These are phyloP conservation scores for Byssothecium circinans DNA, from an alignment of 2,329 filamentous ascomycete genomes.

Conservation along the genomic window DNA sequence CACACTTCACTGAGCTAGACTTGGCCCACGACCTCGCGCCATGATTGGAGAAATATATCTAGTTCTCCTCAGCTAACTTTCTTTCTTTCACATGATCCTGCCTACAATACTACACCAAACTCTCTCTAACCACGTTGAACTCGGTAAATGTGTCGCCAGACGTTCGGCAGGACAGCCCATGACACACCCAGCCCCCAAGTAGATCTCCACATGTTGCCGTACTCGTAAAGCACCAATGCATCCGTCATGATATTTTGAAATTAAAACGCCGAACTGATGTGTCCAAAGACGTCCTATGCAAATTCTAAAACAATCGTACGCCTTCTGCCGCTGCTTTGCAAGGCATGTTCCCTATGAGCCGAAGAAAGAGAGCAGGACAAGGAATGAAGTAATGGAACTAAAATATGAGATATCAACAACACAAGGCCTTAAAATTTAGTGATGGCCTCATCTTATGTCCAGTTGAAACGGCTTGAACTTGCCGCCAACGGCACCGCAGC, in stretches of 20 bases:
- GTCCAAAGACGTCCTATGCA: constrained; percentile 1
- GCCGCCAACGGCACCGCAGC: constrained; percentile 76
- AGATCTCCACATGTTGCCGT: too few relatives aligned
- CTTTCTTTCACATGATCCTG: background rate
- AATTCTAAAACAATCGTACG: background rate
- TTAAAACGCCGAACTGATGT: constrained; percentile 1
- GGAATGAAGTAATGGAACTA: background rate
- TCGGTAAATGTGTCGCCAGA: too few relatives aligned
- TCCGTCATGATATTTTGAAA: background rate
- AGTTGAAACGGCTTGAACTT: constrained; percentile 84
- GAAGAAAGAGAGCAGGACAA: background rate
- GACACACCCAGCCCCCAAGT: too few relatives aligned
- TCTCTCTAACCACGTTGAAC: too few relatives aligned
- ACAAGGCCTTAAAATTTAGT: background rate
- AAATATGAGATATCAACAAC: background rate
- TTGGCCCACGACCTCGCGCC: too few relatives aligned
- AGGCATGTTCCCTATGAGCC: background rate
- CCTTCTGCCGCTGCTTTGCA: background rate
- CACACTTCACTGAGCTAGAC: too few relatives aligned
- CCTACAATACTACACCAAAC: background rate
- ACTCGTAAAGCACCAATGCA: too few relatives aligned
- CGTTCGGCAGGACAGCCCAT: too few relatives aligned
- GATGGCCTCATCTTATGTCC: constrained; percentile 66
- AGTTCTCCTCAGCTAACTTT: too few relatives aligned
- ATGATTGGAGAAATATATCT: too few relatives aligned